A percentile compares a stretch with the other conserved stretches of the same genome.
phyloP scores from a whole-genome alignment of 768 basidiomycete species.

The Naganishia vishniacii region DNA sequence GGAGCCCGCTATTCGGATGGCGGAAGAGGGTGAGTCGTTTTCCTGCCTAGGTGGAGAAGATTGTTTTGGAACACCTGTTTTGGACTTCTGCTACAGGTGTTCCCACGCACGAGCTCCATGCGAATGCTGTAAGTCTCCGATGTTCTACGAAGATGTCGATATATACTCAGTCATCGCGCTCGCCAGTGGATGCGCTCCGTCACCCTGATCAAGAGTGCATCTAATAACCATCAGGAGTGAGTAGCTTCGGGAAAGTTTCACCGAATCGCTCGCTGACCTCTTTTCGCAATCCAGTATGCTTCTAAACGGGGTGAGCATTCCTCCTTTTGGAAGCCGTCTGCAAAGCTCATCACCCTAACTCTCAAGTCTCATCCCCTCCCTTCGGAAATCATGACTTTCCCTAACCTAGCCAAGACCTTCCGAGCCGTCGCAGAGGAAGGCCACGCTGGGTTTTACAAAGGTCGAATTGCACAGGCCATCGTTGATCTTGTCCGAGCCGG shows the following conservation, averaged over 20 bases:
- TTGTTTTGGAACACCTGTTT: not conserved
- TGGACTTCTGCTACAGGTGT: not conserved
- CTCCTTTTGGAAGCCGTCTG: not conserved
- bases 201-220: slow-evolving; percentile 68
- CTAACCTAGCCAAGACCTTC: slow-evolving; percentile 79
- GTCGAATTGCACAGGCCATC: slow-evolving; percentile 65
- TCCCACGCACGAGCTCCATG: slow-evolving; percentile 22
- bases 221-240: slow-evolving; percentile 56
- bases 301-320: slow-evolving; percentile 58
- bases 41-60: too few relatives aligned
- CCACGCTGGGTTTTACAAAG: slow-evolving; percentile 90
- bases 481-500: slow-evolving; percentile 63
- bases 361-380: slow-evolving; percentile 54
- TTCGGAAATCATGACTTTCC: slow-evolving; percentile 75
- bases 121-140: slow-evolving; percentile 1
- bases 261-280: too few relatives aligned
- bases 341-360: too few relatives aligned
- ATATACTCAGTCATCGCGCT: slow-evolving; percentile 14
- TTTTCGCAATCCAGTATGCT: slow-evolving; percentile 66
- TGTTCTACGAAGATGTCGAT: not conserved
- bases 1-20: slow-evolving; percentile 81
- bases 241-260: too few relatives aligned
- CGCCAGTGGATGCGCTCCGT: slow-evolving; percentile 34
- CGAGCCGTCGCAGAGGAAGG: slow-evolving; percentile 71
- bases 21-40: slow-evolving; percentile 66